Evolutionary conservation across 2,329 filamentous ascomycete genomes (phyloP).

Genomic region (Trichothecium sympodiale): DNA sequence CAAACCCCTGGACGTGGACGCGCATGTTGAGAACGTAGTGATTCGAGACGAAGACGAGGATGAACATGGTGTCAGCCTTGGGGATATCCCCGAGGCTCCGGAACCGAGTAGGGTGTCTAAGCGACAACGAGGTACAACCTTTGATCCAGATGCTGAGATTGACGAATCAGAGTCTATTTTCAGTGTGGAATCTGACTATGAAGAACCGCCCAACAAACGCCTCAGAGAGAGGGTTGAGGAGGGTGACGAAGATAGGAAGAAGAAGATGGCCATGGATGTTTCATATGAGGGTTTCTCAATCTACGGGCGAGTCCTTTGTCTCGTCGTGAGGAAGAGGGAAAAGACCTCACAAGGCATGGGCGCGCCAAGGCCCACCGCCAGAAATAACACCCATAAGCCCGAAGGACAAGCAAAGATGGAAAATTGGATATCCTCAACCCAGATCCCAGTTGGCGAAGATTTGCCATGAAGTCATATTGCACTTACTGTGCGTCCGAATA

Average conservation of each 20-base stretch:
- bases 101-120: constrained; percentile 11
- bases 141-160: constrained; percentile 16
- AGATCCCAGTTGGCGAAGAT: constrained; percentile 38
- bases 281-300: constrained; percentile 94
- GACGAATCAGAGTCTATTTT: constrained; percentile 19
- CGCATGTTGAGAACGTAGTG: constrained; percentile 20
- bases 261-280: constrained; percentile 78
- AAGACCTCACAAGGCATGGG: constrained; percentile 31
- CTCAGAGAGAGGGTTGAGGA: constrained; percentile 21
- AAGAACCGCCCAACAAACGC: constrained; percentile 34
- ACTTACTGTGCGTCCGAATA: too few species aligned
- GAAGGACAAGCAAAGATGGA: constrained; percentile 65
- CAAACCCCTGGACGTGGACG: constrained; percentile 41
- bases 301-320: constrained; percentile 82
- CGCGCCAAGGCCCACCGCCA: constrained; percentile 14
- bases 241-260: constrained; percentile 58
- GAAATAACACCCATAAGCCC: constrained; percentile 20
- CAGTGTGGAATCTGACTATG: constrained; percentile 26
- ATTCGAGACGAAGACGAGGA: constrained; percentile 38
- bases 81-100: constrained; percentile 21
- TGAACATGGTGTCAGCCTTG: constrained; percentile 16
- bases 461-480: constrained; percentile 12
- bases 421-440: constrained; percentile 76
- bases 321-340: constrained; percentile 73
- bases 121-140: constrained; percentile 7